Percentiles rank a stretch among this genome's conserved stretches.
Evolutionary conservation across 805 yeast species (phyloP).

Genomic region (Sugiyamaella smithiae): DNA sequence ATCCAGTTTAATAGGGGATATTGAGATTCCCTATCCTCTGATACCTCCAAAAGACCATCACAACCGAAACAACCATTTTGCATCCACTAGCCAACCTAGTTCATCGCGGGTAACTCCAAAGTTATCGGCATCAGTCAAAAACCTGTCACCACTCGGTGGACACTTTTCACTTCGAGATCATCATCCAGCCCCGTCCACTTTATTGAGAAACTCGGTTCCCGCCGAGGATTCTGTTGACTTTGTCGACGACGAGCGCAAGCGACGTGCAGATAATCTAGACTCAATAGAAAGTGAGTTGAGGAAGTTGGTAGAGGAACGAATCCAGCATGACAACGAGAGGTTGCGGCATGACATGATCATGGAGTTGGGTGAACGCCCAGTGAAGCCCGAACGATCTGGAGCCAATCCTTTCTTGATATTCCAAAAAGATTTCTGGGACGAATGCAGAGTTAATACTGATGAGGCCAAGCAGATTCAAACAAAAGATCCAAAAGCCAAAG

Average conservation of each 20-base stretch:
- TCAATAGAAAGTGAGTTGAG: constrained; percentile 27
- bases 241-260: not conserved
- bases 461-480: constrained; percentile 29
- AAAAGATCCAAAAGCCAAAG: constrained; percentile 32
- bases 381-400: constrained; percentile 37
- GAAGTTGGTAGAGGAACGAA: constrained; percentile 31
- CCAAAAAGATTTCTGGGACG: constrained; percentile 43
- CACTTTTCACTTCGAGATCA: constrained; percentile 1
- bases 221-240: not conserved
- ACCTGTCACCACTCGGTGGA: constrained; percentile 10
- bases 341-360: constrained; percentile 35
- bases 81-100: constrained; percentile 16
- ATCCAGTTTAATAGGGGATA: constrained; percentile 39
- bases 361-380: constrained; percentile 39
- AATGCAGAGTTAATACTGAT: constrained; percentile 37
- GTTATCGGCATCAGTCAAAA: constrained; percentile 3
- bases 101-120: constrained; percentile 17
- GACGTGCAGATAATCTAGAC: constrained; percentile 6
- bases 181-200: not conserved
- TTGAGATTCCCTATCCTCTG: constrained; percentile 38
- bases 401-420: constrained; percentile 42
- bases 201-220: not conserved
- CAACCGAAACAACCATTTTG: constrained; percentile 7
- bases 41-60: constrained; percentile 24
- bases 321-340: constrained; percentile 31